Base-by-base conservation (phyloP, 1,284 basidiomycete species). In the Apiotrichum montevideense region DNA sequence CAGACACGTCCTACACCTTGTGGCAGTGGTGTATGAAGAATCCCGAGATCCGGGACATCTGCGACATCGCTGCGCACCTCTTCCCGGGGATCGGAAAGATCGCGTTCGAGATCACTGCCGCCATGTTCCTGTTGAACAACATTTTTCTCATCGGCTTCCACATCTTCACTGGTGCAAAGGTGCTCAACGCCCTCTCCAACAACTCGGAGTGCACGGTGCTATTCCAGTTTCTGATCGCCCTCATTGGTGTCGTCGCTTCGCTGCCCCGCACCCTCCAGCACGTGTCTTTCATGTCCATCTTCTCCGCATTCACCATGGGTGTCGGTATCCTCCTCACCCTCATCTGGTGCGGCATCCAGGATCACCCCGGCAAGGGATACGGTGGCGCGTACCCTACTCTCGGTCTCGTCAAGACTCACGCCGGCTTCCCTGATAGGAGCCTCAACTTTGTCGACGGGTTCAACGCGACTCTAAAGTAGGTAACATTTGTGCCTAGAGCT, bases 21-120 rank as follows among this genome's bases (percentile, higher is more conserved):
- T 74, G 71, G 72, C 66, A 74, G 54, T 87, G 81, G 71, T 84
- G 83, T 69, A 77, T 86, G 64, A 76, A 76, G 57, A 80, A 86
- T 58, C 84, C 84, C 0, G 79, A 83, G 53, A 73, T 80, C 10
- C 78, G 79, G n/a, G 82, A 85, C 63, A 83, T 86, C 34, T 84
- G 83, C 67, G 85, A 86, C 62, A 82, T 86, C 35, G 84, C 83
- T 3, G 78, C 78, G 35, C 75, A 80, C 41, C 78, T 85, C 43
- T 72, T 72, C 59, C 63, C 63, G 14, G 8, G n/a, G 11, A 56
- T 15, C 29, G 15, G 82, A 14, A 49, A 66, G 29, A 57, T 69
- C 37, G 73, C 71, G 1, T 73, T 67, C 51, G 73, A 74, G 51
- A 56, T 55, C 14, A 72, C 68, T 8, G 64, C 61, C 9, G 46